phyloP scores from a whole-genome alignment of 768 basidiomycete genomes.

The Suillus americanus region DNA sequence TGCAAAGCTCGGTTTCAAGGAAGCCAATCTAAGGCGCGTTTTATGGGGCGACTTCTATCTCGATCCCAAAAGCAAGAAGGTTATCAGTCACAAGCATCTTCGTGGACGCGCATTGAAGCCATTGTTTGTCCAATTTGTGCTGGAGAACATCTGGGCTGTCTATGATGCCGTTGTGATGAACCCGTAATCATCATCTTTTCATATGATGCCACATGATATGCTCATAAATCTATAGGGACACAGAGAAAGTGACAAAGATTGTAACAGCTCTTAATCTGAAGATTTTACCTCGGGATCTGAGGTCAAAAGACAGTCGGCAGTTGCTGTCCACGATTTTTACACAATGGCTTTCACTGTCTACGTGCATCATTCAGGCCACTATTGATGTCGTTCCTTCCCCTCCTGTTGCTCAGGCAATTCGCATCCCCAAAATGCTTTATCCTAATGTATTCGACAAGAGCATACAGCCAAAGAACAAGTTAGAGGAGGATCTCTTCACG shows the following conservation, averaged over 20 bases:
- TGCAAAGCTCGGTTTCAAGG: slow-evolving; percentile 86
- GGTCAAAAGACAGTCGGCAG: slow-evolving; percentile 84
- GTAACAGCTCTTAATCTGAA: slow-evolving; percentile 79
- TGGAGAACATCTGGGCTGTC: slow-evolving; percentile 97
- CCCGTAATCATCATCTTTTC: slow-evolving; percentile 51
- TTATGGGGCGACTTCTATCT: slow-evolving; percentile 98
- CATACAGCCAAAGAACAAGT: slow-evolving; percentile 65
- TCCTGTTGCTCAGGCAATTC: slow-evolving; percentile 70
- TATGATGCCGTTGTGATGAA: slow-evolving; percentile 89
- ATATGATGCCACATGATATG: slow-evolving; percentile 11
- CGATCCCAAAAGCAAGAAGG: slow-evolving; percentile 92
- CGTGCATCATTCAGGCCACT: slow-evolving; percentile 85
- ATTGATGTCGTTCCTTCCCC: slow-evolving; percentile 96
- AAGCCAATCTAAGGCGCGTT: slow-evolving; percentile 78
- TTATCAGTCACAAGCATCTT: slow-evolving; percentile 89
- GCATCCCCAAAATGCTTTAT: slow-evolving; percentile 91
- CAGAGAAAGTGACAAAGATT: slow-evolving; percentile 88
- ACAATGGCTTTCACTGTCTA: slow-evolving; percentile 95
- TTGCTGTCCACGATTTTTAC: slow-evolving; percentile 86
- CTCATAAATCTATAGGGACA: slow-evolving; percentile 55
- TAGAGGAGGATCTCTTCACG: slow-evolving; percentile 81
- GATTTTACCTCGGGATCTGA: slow-evolving; percentile 85
- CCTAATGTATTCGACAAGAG: slow-evolving; percentile 67
- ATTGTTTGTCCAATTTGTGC: slow-evolving; percentile 93
- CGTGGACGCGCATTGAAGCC: slow-evolving; percentile 87